Evolutionary conservation across 75 land plant genomes (phyloP), one percentile per base, ranked within the genome.

Genomic region (Picea glauca): DNA sequence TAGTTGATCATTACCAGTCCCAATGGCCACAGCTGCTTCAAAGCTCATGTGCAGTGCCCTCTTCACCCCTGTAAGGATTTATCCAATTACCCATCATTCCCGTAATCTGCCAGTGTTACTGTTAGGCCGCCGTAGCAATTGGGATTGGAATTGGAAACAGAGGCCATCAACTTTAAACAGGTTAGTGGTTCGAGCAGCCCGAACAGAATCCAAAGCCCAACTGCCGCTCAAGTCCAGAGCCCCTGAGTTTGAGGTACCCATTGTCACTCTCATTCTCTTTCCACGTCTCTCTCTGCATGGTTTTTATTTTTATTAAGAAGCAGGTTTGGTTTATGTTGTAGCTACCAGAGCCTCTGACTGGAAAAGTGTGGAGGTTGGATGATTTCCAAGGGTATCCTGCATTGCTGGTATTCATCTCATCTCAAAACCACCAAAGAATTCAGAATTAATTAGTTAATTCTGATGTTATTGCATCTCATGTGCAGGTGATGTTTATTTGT

Each of bases 331-430:
- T 20, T 62, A 18, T 62, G 21, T n/a, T 75, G 60, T 58, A 94
- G 97, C 84, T 94, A 26, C 87, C 90, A 60, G 98, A 94, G 85
- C 95, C 98, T 58, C 83, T 94, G 68, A 93, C 93, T 5, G 95
- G 95, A 74, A 93, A 84, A 82, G 65, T 78, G 46, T 93, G 98
- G 93, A 87, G 75, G 60, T 80, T 93, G 78, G 93, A 93, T 13
- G 98, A 94, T 67, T 94, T 94, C 72, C 91, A 94, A 78, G 54
- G 81, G 30, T 82, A 83, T 74, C 93, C 93, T 76, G 91, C 93
- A 15, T 78, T 94, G 58, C 78, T 94, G 88, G 98, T 94, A 74
- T 74, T 20, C 23, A 4, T 56, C 21, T 56, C 21, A 30, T 15
- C 58, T 13, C 31, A 12, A 46, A 23, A 26, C 32, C 20, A 30